phyloP scores from a whole-genome alignment of 163 green algal genomes.

The Dunaliella salina region DNA sequence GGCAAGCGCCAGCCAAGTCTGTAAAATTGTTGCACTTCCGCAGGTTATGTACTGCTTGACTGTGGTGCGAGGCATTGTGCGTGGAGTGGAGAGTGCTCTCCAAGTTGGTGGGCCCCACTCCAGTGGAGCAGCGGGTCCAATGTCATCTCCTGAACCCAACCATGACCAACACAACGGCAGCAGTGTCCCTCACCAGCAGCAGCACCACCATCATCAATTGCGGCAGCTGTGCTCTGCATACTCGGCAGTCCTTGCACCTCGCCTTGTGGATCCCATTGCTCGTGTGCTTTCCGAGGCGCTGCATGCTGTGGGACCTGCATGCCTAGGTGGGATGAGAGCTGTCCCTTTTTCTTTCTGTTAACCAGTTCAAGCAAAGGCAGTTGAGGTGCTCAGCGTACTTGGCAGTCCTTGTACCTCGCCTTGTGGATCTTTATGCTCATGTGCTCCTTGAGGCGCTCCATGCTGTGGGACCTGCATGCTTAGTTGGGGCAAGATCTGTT shows the following conservation, averaged over 20 bases:
- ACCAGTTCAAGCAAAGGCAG: no score
- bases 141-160: no score
- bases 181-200: background rate
- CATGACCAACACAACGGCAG: background rate
- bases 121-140: background rate
- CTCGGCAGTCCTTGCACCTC: background rate
- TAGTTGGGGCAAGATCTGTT: background rate
- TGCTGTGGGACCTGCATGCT: conserved; percentile 2
- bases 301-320: conserved; percentile 10
- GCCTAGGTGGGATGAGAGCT: background rate
- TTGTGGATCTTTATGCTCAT: background rate
- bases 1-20: no score
- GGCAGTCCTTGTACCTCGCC: conserved; percentile 3
- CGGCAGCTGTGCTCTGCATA: conserved; percentile 5
- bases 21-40: no score
- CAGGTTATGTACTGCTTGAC: background rate
- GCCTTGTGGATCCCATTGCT: conserved; percentile 5
- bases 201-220: background rate
- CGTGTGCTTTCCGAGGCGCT: background rate
- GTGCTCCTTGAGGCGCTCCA: conserved; percentile 7
- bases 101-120: background rate
- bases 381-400: background rate
- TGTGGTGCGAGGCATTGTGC: background rate
- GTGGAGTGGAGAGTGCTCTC: background rate
- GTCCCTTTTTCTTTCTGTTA: no score